Evolutionary conservation across 441 rosid genomes (phyloP).

Genomic region (Croton laevigatus): DNA sequence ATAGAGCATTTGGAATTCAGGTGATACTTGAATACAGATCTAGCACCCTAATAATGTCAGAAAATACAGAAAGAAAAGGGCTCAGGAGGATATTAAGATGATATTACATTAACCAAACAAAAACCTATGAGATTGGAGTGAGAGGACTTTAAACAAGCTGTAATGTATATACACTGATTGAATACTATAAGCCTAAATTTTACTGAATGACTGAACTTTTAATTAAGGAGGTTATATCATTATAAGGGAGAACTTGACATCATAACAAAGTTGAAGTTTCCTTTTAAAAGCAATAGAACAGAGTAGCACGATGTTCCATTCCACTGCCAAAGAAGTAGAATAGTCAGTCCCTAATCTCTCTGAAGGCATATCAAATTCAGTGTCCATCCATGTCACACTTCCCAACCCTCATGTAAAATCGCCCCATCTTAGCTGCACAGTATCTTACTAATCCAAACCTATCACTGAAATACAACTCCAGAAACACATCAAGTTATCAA

Average conservation of each 20-base stretch:
- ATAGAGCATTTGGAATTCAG: slow-evolving; percentile 17
- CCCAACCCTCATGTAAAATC: slow-evolving; percentile 17
- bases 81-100: slow-evolving; percentile 2
- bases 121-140: slow-evolving; percentile 18
- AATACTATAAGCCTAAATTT: slow-evolving; percentile 21
- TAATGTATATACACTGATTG: slow-evolving; percentile 36
- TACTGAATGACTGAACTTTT: slow-evolving; percentile 8
- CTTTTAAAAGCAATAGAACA: slow-evolving; percentile 11
- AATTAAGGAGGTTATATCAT: neutral
- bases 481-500: slow-evolving; percentile 13
- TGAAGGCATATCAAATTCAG: slow-evolving; percentile 9
- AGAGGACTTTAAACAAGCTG: slow-evolving; percentile 19
- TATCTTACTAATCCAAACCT: slow-evolving; percentile 7
- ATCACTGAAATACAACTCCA: slow-evolving; percentile 10
- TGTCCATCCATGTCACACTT: slow-evolving; percentile 25
- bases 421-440: slow-evolving; percentile 13
- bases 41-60: slow-evolving; percentile 19
- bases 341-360: slow-evolving; percentile 21
- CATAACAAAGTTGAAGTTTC: neutral
- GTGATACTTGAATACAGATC: slow-evolving; percentile 16
- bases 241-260: slow-evolving; percentile 2
- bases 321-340: slow-evolving; percentile 14
- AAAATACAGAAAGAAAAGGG: slow-evolving; percentile 7
- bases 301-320: slow-evolving; percentile 14
- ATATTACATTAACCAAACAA: slow-evolving; percentile 14